Percentiles rank a stretch among this genome's conserved stretches.
Evolutionary conservation across 1,284 basidiomycete genomes (phyloP).

Genomic region (Ceratobasidium theobromae): DNA sequence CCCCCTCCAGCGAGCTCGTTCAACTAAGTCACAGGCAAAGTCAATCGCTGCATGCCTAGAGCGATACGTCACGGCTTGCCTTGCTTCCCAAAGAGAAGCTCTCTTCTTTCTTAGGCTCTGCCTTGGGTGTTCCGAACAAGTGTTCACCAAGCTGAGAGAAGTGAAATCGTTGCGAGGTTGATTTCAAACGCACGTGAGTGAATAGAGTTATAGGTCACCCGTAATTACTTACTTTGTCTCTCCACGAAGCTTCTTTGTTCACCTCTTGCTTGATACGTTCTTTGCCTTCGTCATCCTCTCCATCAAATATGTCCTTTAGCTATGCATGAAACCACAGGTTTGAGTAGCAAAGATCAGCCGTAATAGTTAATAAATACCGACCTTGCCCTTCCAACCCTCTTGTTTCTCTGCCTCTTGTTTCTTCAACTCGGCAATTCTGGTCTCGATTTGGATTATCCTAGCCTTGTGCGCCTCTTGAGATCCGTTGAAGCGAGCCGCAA

Average conservation of each 20-base stretch:
- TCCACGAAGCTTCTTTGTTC: conserved; percentile 16
- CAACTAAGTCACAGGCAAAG: neutral
- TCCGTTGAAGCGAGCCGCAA: conserved; percentile 20
- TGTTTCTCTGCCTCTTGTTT: conserved; percentile 28
- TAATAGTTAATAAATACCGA: neutral
- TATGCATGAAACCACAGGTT: neutral
- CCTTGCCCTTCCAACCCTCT: conserved; percentile 27
- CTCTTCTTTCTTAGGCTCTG: conserved; percentile 25
- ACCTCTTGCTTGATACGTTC: conserved; percentile 21
- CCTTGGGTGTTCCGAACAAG: conserved; percentile 19
- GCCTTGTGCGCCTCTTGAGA: conserved; percentile 15
- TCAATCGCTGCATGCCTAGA: too few species aligned
- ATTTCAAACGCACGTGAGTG: neutral
- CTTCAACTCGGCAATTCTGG: conserved; percentile 17
- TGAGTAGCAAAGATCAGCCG: neutral
- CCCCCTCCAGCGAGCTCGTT: conserved; percentile 27
- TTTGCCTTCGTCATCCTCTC: conserved; percentile 27
- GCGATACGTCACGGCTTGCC: neutral
- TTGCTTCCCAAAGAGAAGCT: conserved; percentile 19
- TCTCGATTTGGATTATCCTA: conserved; percentile 6
- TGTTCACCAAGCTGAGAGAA: conserved; percentile 11
- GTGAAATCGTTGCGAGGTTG: neutral
- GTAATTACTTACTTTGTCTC: neutral
- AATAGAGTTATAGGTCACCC: neutral
- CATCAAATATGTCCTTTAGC: conserved; percentile 22